Evolutionary conservation across 352 stramenopile genomes (phyloP).

Genomic region (Achlya hypogyna): DNA sequence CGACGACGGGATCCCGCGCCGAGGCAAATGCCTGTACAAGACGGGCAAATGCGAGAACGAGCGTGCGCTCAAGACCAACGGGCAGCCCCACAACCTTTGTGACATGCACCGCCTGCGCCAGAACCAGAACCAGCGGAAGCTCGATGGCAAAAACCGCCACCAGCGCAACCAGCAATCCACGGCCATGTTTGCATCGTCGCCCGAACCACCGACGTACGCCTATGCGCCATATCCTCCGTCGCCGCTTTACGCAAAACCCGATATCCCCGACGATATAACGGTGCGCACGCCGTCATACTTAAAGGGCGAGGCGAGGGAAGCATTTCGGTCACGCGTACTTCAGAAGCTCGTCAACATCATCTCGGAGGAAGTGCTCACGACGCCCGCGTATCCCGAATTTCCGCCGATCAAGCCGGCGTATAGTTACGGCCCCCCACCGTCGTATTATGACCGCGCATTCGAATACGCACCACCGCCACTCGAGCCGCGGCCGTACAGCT

Average conservation of each 20-base stretch:
- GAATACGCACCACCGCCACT: background rate
- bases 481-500: background rate
- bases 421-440: background rate
- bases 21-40: slow-evolving; percentile 79
- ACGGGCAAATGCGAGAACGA: slow-evolving; percentile 80
- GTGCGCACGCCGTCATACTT: slow-evolving; percentile 69
- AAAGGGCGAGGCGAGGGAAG: slow-evolving; percentile 53
- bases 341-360: slow-evolving; percentile 82
- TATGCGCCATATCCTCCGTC: slow-evolving; percentile 4
- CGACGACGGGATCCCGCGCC: slow-evolving; percentile 13
- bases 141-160: slow-evolving; percentile 76
- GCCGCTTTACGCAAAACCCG: background rate
- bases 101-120: slow-evolving; percentile 72
- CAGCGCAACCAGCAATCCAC: slow-evolving; percentile 39
- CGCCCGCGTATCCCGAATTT: background rate
- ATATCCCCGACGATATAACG: slow-evolving; percentile 30
- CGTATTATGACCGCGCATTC: background rate
- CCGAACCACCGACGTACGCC: slow-evolving; percentile 19
- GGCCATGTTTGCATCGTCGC: background rate
- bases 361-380: slow-evolving; percentile 40
- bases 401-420: no score
- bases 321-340: slow-evolving; percentile 70
- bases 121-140: slow-evolving; percentile 81
- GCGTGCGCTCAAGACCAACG: slow-evolving; percentile 75
- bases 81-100: slow-evolving; percentile 73